These are phyloP conservation scores for Globisporangium apiculatum DNA, from an alignment of 352 stramenopile species.

Conservation along the genomic window DNA sequence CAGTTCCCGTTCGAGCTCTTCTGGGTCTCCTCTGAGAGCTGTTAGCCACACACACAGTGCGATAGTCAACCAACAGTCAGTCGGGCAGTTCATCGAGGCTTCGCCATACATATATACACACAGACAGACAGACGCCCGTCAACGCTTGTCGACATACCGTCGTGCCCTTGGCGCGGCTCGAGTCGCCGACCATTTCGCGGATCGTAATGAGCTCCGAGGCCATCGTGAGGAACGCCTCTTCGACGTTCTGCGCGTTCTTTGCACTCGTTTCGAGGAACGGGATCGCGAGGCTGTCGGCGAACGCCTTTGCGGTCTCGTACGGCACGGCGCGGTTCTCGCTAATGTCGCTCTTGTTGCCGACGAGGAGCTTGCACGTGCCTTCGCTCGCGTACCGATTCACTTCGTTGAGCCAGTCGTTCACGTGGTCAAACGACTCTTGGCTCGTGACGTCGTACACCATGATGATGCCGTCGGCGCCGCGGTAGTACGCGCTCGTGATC, in stretches of 20 bases:
- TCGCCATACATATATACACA: not conserved
- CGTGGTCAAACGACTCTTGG: conserved; percentile 98
- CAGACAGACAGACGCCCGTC: not conserved
- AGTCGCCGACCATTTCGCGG: conserved; percentile 79
- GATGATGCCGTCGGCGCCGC: conserved; percentile 96
- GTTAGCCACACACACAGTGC: not conserved
- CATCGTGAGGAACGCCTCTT: conserved; percentile 99
- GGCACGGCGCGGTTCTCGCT: conserved; percentile 94
- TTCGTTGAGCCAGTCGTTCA: conserved; percentile 99
- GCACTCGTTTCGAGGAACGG: conserved; percentile 99
- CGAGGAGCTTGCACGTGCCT: conserved; percentile 98
- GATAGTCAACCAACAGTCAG: not conserved
- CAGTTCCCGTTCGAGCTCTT: conserved; percentile 9
- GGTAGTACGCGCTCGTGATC: conserved; percentile 99
- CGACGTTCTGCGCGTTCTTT: conserved; percentile 98
- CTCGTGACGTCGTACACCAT: conserved; percentile 99
- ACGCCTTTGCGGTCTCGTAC: conserved; percentile 96
- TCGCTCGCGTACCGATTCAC: conserved; percentile 98
- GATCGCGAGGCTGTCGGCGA: conserved; percentile 96
- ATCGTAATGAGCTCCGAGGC: conserved; percentile 96
- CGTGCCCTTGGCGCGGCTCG: conserved; percentile 52
- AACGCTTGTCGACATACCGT: conserved; percentile 31
- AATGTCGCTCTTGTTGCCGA: conserved; percentile 99
- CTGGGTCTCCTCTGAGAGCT: conserved; percentile 12
- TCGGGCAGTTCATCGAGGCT: too few relatives aligned